Evolutionary conservation across 805 yeast genomes (phyloP).

Genomic region (Candida schatavii): DNA sequence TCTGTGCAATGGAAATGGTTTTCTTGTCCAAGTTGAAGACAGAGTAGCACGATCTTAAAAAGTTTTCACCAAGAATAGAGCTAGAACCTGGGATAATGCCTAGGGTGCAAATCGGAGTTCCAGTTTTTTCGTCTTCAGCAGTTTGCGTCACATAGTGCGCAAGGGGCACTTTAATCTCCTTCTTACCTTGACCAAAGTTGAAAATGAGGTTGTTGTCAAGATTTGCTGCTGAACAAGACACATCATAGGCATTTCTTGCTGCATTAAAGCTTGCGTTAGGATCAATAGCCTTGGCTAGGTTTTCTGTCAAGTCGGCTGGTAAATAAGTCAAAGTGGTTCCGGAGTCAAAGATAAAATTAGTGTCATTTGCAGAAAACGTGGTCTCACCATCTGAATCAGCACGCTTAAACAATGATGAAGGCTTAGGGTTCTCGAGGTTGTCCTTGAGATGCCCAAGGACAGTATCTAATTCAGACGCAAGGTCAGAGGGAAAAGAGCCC

Average conservation of each 20-base stretch:
- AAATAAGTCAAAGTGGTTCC: constrained; percentile 54
- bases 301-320: constrained; percentile 26
- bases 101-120: constrained; percentile 14
- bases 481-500: not conserved
- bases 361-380: constrained; percentile 2
- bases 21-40: constrained; percentile 25
- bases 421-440: not conserved
- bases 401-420: not conserved
- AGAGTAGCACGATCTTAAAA: constrained; percentile 23
- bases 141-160: constrained; percentile 9
- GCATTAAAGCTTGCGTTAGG: constrained; percentile 7
- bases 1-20: constrained; percentile 24
- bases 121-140: constrained; percentile 12
- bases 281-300: constrained; percentile 6
- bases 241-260: constrained; percentile 8
- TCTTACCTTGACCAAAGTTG: constrained; percentile 7
- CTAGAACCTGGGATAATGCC: constrained; percentile 13
- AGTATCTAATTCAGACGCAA: not conserved
- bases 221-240: constrained; percentile 14
- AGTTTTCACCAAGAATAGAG: constrained; percentile 25
- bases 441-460: not conserved
- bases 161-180: constrained; percentile 14
- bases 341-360: constrained; percentile 49
- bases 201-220: constrained; percentile 10
- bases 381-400: not conserved